Evolutionary conservation across 768 basidiomycete species (phyloP).

Genomic region (Lactarius quietus): DNA sequence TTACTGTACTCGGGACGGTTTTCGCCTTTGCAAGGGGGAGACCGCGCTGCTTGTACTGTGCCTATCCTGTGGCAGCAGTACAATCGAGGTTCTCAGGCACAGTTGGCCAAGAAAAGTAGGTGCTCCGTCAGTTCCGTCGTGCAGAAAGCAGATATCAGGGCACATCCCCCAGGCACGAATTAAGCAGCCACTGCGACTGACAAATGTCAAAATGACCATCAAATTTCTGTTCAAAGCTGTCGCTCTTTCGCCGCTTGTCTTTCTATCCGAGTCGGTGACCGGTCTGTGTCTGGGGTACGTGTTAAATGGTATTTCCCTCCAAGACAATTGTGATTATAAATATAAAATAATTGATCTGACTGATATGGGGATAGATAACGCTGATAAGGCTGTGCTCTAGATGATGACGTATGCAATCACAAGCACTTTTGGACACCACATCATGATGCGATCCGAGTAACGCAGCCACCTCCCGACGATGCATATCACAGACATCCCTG

Average conservation of each 20-base stretch:
- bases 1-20: constrained; percentile 4
- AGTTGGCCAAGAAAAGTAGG: neutral
- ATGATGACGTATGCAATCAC: neutral
- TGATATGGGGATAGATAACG: neutral
- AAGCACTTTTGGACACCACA: neutral
- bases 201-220: neutral
- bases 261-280: neutral
- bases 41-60: neutral
- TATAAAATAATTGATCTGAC: neutral
- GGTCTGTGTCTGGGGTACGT: neutral
- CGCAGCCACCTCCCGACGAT: constrained; percentile 32
- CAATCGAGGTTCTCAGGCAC: neutral
- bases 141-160: neutral
- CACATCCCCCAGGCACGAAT: neutral
- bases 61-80: neutral
- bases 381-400: neutral
- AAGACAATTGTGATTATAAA: neutral
- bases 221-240: neutral
- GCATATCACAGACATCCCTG: constrained; percentile 54
- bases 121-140: neutral
- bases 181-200: neutral
- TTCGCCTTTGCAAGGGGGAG: constrained; percentile 2
- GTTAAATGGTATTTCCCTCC: neutral
- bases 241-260: neutral
- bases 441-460: neutral